Conservation (phyloP, 371 early-diverging fungal species). For the Sporodiniella umbellata region DNA sequence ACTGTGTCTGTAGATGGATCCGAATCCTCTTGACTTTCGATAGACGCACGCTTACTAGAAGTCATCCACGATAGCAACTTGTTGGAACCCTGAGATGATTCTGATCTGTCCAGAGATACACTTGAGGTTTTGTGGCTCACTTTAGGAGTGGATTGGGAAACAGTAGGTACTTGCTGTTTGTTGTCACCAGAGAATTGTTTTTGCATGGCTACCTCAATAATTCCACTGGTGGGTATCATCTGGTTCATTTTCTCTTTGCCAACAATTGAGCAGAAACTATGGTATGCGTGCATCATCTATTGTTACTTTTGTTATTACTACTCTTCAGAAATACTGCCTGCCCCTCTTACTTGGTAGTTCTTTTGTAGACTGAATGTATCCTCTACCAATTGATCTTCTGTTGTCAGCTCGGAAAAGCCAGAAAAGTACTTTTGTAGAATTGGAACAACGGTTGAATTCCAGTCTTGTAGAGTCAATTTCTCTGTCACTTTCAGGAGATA, state of each 20-base stretch:
- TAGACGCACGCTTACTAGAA: conserved; percentile 4
- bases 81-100: conserved; percentile 10
- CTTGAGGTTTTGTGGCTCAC: not conserved
- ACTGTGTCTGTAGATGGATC: not conserved
- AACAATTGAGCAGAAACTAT: conserved; percentile 50
- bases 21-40: not conserved
- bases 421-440: conserved; percentile 65
- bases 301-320: too few relatives aligned
- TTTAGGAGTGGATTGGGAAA: conserved; percentile 6
- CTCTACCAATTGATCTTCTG: conserved; percentile 14
- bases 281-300: conserved; percentile 64
- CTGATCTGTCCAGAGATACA: not conserved
- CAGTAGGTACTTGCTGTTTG: conserved; percentile 3
- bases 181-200: conserved; percentile 37
- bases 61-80: conserved; percentile 29
- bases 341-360: conserved; percentile 34
- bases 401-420: conserved; percentile 43
- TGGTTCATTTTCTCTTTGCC: conserved; percentile 54
- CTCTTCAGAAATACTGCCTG: too few relatives aligned
- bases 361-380: conserved; percentile 32
- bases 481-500: conserved; percentile 51
- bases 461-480: conserved; percentile 45
- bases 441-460: conserved; percentile 61
- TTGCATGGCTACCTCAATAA: conserved; percentile 52
- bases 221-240: conserved; percentile 57